Percentiles rank a stretch among this genome's conserved stretches.
Evolutionary conservation across 805 yeast species (phyloP).

Genomic region (Saccharomycopsis sp.): DNA sequence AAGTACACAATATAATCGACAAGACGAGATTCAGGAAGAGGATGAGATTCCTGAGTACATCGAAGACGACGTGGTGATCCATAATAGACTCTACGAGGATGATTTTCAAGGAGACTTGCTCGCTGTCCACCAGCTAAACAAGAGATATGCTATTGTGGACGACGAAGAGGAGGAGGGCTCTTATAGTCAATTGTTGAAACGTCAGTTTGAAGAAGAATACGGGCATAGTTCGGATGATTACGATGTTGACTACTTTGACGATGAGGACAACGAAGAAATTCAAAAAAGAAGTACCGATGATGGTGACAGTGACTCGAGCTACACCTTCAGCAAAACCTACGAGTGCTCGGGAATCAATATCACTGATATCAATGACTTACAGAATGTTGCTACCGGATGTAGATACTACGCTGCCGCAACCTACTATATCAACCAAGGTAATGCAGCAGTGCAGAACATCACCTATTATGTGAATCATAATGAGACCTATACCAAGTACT

Average conservation of each 20-base stretch:
- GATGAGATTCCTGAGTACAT: neutral
- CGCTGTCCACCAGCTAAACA: neutral
- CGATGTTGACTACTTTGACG: neutral
- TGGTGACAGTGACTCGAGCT: neutral
- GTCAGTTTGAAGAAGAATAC: neutral
- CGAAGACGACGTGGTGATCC: neutral
- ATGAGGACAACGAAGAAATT: neutral
- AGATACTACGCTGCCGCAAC: constrained; percentile 7
- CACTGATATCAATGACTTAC: neutral
- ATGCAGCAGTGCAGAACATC: constrained; percentile 9
- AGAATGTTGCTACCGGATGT: constrained; percentile 14
- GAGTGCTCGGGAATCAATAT: neutral
- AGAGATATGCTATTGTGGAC: neutral
- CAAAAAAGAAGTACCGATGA: neutral
- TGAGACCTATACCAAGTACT: constrained; percentile 7
- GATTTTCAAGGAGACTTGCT: neutral
- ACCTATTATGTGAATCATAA: constrained; percentile 12
- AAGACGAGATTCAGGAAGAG: neutral
- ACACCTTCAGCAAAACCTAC: neutral
- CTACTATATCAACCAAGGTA: constrained; percentile 14
- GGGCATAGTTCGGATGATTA: neutral
- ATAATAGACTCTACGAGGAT: neutral
- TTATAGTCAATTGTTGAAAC: neutral
- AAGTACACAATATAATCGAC: too few relatives aligned
- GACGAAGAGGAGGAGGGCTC: neutral